Conservation (phyloP, 768 basidiomycete genomes). For the Russula brevipes region DNA sequence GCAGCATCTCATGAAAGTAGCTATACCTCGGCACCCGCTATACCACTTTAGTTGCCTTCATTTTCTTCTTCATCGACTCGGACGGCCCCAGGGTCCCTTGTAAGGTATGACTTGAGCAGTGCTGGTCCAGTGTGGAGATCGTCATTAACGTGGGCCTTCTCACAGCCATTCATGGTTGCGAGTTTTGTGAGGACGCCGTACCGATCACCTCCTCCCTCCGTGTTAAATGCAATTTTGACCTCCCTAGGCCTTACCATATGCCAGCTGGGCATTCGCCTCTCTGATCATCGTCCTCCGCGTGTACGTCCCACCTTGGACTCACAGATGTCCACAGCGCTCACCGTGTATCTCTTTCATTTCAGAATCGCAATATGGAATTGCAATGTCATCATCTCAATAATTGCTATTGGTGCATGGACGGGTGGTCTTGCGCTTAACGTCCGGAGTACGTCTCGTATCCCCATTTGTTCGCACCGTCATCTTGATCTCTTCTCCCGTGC, state of each 20-base stretch:
- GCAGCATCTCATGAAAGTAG: neutral
- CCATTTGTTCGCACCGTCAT: neutral
- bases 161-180: neutral
- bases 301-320: neutral
- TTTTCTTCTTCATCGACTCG: neutral
- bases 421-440: conserved; percentile 1
- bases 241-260: neutral
- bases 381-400: neutral
- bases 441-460: neutral
- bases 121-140: neutral
- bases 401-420: neutral
- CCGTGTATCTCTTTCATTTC: neutral
- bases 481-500: neutral
- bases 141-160: neutral
- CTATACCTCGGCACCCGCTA: conserved; percentile 17
- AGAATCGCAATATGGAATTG: conserved; percentile 10
- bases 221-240: neutral
- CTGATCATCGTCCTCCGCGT: conserved; percentile 6
- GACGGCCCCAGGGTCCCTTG: neutral
- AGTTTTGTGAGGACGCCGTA: neutral
- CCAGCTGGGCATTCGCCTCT: conserved; percentile 3
- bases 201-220: neutral
- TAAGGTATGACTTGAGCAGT: neutral
- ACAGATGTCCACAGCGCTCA: neutral
- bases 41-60: neutral